These are phyloP conservation scores for Lachnellula suecica DNA, from an alignment of 2,329 filamentous ascomycete species.

Conservation along the genomic window DNA sequence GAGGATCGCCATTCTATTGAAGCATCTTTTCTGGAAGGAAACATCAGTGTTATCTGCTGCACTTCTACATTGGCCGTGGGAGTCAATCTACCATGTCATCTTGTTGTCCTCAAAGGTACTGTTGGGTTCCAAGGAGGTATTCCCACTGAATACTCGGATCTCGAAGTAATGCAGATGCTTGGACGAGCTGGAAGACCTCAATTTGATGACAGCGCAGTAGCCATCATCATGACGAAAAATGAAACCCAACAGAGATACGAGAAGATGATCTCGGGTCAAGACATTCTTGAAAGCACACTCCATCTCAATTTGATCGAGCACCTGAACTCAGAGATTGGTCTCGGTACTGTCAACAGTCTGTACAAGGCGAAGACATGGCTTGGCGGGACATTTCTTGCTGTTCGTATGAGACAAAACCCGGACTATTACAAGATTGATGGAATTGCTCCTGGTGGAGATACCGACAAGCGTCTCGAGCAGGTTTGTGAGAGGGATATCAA, in stretches of 20 bases:
- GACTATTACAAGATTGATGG: constrained; percentile 66
- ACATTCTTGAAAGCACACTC: constrained; percentile 74
- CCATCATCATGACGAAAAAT: constrained; percentile 76
- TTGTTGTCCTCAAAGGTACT: constrained; percentile 82
- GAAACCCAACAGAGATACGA: constrained; percentile 67
- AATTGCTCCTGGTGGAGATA: constrained; percentile 44
- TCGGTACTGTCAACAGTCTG: constrained; percentile 68
- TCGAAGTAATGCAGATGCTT: constrained; percentile 90
- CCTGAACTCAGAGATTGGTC: constrained; percentile 78
- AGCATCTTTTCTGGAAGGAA: constrained; percentile 63
- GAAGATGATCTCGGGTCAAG: constrained; percentile 69
- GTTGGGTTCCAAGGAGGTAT: constrained; percentile 61
- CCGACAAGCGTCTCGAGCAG: constrained; percentile 64
- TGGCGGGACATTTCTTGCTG: constrained; percentile 72
- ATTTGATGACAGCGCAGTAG: constrained; percentile 73
- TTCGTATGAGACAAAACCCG: constrained; percentile 71
- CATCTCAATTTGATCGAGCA: constrained; percentile 81
- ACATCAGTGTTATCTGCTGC: constrained; percentile 81
- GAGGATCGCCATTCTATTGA: constrained; percentile 68
- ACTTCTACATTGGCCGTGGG: constrained; percentile 84
- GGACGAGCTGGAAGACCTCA: constrained; percentile 81
- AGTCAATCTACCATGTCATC: constrained; percentile 79
- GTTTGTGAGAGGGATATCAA: constrained; percentile 71
- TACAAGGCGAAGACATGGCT: constrained; percentile 73
- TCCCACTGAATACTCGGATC: constrained; percentile 71